Percentiles rank a stretch among this genome's conserved stretches.
Conservation (phyloP, 2,329 filamentous ascomycete genomes). For the Verticillium tricorpus region DNA sequence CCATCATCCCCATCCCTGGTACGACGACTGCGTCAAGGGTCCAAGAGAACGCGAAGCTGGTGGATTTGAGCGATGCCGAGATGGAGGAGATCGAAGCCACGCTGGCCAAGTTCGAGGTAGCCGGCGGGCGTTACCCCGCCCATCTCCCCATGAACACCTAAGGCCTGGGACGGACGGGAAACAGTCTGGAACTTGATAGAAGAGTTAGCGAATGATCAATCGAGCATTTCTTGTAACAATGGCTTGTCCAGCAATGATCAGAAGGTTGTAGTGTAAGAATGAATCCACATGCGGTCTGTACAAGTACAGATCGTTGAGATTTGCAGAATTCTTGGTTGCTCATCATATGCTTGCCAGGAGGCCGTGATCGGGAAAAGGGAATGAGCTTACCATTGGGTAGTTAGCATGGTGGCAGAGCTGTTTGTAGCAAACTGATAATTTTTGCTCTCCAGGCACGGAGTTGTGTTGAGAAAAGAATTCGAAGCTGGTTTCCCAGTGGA, state of each 20-base stretch:
- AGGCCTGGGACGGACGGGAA: not conserved
- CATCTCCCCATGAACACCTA: conserved; percentile 30
- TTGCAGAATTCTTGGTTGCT: conserved; percentile 42
- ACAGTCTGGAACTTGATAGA: not conserved
- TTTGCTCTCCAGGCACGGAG: not conserved
- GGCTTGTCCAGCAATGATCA: not conserved
- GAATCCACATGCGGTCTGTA: conserved; percentile 24
- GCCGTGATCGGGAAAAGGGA: conserved; percentile 4
- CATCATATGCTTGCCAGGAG: conserved; percentile 17
- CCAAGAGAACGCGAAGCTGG: conserved; percentile 52
- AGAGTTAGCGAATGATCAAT: not conserved
- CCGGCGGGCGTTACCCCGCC: conserved; percentile 44
- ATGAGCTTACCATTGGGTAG: conserved; percentile 15
- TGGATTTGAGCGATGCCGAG: conserved; percentile 46
- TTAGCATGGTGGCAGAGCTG: not conserved
- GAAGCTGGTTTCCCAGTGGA: not conserved
- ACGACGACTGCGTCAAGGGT: conserved; percentile 52
- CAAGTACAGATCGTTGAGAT: conserved; percentile 30
- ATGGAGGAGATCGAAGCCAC: conserved; percentile 45
- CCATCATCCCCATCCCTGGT: conserved; percentile 63
- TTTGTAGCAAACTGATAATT: not conserved
- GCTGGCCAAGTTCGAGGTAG: conserved; percentile 40
- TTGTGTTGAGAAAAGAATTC: not conserved
- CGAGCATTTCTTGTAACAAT: not conserved
- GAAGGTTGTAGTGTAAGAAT: conserved; percentile 13